Evolutionary conservation across 805 yeast species (phyloP), one percentile per base, ranked within the genome.

Genomic region (Blastobotrys chiropterorum): DNA sequence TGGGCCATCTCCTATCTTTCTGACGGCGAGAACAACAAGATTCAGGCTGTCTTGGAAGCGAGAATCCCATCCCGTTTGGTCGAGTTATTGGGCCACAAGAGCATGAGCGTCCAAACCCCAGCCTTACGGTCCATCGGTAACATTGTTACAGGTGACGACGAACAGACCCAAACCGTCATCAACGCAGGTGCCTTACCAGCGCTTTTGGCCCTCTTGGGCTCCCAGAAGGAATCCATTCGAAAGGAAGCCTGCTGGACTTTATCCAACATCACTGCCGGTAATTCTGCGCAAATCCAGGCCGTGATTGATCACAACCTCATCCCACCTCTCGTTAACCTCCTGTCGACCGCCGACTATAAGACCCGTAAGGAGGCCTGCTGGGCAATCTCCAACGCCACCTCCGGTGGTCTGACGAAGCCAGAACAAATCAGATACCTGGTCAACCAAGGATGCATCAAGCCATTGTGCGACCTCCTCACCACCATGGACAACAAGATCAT

Each of bases 231-330:
- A 69, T 81, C 94, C 15, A 85, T 94, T 61, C 83, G 94, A 67
- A 94, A 94, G 70, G 99, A 94, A 75, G 96, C 98, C 3, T 90
- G 99, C 75, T 94, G 99, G 99, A 92, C 99, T 39, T 84, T 94
- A 57, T 90, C 97, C 53, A 94, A 94, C 72, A 90, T 94, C 67
- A 94, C 99, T 38, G 99, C 99, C 19, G 99, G 99, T 64, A 94
- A 88, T 69, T 73, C 90, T 19, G 90, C 86, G 56, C 99, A 94
- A 75, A 90, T 92, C 63, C 97, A 92, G 74, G 92, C 97, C 14
- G 98, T 94, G 48, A 90, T 94, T 63, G 96, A 90, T 67, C 84
- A 92, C 55, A 94, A 94, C 72, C 77, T 94, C 67, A 83, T 94
- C 58, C 99, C 98, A 41, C 96, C 90, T 53, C 79, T 88, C 59